These are phyloP conservation scores for Crucihimalaya himalaica DNA, from an alignment of 345 rosid genomes.

Conservation along the genomic window DNA sequence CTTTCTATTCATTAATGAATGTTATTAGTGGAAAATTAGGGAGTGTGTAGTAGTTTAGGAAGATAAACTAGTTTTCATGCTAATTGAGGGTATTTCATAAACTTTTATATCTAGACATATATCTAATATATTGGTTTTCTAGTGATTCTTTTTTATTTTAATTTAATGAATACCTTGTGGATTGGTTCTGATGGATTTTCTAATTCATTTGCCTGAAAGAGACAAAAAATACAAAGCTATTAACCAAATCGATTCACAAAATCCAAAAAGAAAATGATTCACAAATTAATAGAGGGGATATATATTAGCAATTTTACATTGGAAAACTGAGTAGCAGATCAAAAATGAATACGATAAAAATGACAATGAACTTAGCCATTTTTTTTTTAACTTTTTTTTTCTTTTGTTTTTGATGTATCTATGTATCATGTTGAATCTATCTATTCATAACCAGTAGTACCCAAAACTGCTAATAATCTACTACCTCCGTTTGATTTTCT, in stretches of 20 bases:
- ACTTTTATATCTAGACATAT: neutral
- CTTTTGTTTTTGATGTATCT: neutral
- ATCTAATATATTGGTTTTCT: neutral
- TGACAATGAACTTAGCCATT: constrained; percentile 9
- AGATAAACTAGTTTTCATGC: too few relatives aligned
- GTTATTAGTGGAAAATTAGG: too few relatives aligned
- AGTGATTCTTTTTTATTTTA: neutral
- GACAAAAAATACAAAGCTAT: neutral
- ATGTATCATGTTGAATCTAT: constrained; percentile 1
- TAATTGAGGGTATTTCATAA: too few relatives aligned
- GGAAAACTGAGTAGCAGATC: constrained; percentile 24
- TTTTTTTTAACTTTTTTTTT: neutral
- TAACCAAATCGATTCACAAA: neutral
- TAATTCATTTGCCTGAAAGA: constrained; percentile 7
- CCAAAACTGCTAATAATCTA: too few relatives aligned
- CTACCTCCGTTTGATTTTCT: too few relatives aligned
- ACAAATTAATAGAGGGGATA: neutral
- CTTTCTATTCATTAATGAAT: too few relatives aligned
- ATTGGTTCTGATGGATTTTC: neutral
- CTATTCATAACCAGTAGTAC: constrained; percentile 8
- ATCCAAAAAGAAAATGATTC: neutral
- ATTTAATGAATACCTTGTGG: constrained; percentile 16
- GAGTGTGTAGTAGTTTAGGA: too few relatives aligned
- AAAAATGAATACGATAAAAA: neutral
- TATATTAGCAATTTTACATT: neutral